Conservation (phyloP, 2,329 filamentous ascomycete species). For the Thelonectria discophora region DNA sequence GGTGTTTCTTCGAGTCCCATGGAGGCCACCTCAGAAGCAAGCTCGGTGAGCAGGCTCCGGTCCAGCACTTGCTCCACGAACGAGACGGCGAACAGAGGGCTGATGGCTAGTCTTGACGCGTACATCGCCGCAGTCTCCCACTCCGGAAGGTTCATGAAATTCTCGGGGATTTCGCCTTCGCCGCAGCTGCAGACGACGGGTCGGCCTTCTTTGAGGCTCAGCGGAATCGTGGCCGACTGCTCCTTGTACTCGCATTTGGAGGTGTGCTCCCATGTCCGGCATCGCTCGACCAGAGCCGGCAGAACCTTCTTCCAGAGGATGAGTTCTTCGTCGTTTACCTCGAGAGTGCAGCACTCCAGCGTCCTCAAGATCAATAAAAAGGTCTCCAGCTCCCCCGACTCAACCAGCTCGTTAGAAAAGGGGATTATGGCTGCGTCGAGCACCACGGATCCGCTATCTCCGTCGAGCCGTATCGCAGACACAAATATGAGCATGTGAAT, state of each 20-base stretch:
- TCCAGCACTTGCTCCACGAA: slow-evolving; percentile 54
- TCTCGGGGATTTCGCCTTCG: slow-evolving; percentile 51
- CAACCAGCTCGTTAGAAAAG: slow-evolving; percentile 49
- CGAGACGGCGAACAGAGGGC: slow-evolving; percentile 59
- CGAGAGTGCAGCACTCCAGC: slow-evolving; percentile 50
- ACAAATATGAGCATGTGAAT: slow-evolving; percentile 54
- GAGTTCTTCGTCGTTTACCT: slow-evolving; percentile 66
- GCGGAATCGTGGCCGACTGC: slow-evolving; percentile 48
- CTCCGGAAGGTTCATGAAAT: slow-evolving; percentile 52
- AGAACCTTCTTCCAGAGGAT: slow-evolving; percentile 58
- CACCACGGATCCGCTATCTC: slow-evolving; percentile 52
- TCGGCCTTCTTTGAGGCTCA: slow-evolving; percentile 48
- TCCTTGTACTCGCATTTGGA: slow-evolving; percentile 54
- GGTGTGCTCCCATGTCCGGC: slow-evolving; percentile 57
- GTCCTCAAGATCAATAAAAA: slow-evolving; percentile 52
- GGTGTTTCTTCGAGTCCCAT: neutral
- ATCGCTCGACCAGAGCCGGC: slow-evolving; percentile 57
- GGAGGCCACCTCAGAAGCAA: neutral
- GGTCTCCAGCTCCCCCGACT: slow-evolving; percentile 44
- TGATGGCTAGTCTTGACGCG: slow-evolving; percentile 67
- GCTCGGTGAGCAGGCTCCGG: slow-evolving; percentile 27
- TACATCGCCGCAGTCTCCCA: slow-evolving; percentile 54
- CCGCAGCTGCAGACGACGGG: slow-evolving; percentile 58
- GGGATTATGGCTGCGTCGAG: slow-evolving; percentile 59
- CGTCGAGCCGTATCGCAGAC: slow-evolving; percentile 56